Percentiles rank a stretch among this genome's conserved stretches.
These are phyloP conservation scores for Salix arbutifolia DNA, from an alignment of 345 rosid species.

Conservation along the genomic window DNA sequence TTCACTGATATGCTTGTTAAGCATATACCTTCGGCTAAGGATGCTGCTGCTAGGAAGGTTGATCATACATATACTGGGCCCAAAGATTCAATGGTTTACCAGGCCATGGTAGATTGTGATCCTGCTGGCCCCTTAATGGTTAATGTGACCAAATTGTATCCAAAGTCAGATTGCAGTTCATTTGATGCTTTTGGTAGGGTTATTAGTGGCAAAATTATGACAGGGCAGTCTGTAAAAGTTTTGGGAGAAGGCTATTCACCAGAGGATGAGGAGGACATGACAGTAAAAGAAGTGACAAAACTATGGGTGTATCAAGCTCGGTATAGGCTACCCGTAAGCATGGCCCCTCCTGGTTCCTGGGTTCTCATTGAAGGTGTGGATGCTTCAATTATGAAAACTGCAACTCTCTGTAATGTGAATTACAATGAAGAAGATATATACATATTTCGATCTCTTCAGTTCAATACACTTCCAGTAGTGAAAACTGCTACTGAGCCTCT, in stretches of 20 bases:
- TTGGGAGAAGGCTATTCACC: conserved; percentile 98
- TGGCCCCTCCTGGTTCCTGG: conserved; percentile 99
- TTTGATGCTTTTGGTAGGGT: conserved; percentile 98
- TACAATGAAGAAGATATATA: conserved; percentile 68
- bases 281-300: conserved; percentile 87
- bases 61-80: conserved; percentile 83
- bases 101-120: conserved; percentile 86
- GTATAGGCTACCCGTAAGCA: conserved; percentile 81
- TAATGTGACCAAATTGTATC: conserved; percentile 88
- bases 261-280: conserved; percentile 96
- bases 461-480: conserved; percentile 93
- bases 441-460: conserved; percentile 83
- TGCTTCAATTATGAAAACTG: conserved; percentile 96
- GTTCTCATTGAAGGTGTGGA: conserved; percentile 95
- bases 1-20: conserved; percentile 95
- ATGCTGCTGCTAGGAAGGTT: conserved; percentile 72
- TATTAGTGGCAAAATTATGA: conserved; percentile 82
- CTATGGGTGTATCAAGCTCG: conserved; percentile 94
- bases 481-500: conserved; percentile 98
- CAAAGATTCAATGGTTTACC: conserved; percentile 57
- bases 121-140: conserved; percentile 90
- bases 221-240: conserved; percentile 85
- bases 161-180: conserved; percentile 93
- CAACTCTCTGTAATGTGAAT: conserved; percentile 68
- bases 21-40: conserved; percentile 94